Evolutionary conservation across 1,139 yeast species (phyloP), one percentile per base, ranked within the genome.

Genomic region (Chernovozyma aurita): DNA sequence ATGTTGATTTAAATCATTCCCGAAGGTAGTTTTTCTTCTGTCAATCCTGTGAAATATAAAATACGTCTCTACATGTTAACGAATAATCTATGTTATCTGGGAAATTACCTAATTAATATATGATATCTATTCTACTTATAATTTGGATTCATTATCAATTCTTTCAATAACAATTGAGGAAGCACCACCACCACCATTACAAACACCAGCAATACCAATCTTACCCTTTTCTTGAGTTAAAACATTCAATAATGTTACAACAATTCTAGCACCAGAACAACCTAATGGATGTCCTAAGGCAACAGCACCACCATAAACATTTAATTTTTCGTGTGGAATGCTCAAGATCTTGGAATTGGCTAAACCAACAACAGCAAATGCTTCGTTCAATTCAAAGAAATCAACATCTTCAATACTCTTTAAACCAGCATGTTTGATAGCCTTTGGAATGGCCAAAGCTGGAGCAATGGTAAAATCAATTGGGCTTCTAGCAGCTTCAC

Each of bases 101-200:
- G n/a, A n/a, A n/a, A n/a, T n/a, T n/a, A n/a, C n/a, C n/a, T n/a
- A n/a, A n/a, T n/a, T n/a, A n/a, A n/a, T n/a, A n/a, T n/a, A n/a
- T n/a, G n/a, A n/a, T n/a, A n/a, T n/a, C n/a, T n/a, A n/a, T n/a
- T n/a, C n/a, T n/a, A 26, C 28, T 40, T 48, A 53, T 38, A 59
- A 57, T 44, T 61, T 61, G 24, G 55, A 43, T 30, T 58, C 61
- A 33, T 47, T 47, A 30, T 60, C 65, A 31, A 61, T 31, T 44
- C 46, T 57, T 44, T 58, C 61, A 43, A 58, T 55, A 27, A 58
- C 56, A 44, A 58, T 48, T 11, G 63, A 47, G 25, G 95, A 83
- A 40, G 97, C 97, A 60, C 97, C 97, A 60, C 98, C 98, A 55
- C 98, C 98, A 71, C 98, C 97, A 64, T 92, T 92, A 75, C 97